Evolutionary conservation across 75 land plant genomes (phyloP).

Genomic region (Azolla pinnata): DNA sequence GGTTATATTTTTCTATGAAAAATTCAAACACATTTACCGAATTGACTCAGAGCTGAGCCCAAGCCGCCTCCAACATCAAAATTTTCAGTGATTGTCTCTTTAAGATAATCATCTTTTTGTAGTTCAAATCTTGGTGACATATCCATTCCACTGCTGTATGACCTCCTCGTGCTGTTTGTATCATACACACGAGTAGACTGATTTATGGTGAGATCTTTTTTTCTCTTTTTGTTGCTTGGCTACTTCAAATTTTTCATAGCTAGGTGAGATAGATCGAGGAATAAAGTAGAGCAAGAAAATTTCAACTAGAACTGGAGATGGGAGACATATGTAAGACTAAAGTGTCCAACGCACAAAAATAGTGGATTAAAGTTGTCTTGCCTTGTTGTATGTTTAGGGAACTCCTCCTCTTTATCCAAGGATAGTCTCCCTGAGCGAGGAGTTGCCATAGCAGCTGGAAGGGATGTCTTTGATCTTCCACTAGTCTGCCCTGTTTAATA

Average conservation of each 20-base stretch:
- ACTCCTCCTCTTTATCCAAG: conserved; percentile 15
- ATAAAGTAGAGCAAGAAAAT: too few relatives aligned
- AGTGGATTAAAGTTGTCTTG: neutral
- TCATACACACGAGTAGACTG: neutral
- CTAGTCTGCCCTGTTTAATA: conserved; percentile 6
- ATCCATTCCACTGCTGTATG: neutral
- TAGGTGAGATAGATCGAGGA: too few relatives aligned
- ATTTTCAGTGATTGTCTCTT: neutral
- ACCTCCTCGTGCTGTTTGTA: neutral
- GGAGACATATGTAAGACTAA: too few relatives aligned
- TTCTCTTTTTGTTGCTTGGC: neutral
- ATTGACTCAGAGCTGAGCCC: conserved; percentile 3
- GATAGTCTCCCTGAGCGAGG: conserved; percentile 14
- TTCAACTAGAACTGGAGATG: too few relatives aligned
- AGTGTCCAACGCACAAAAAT: too few relatives aligned
- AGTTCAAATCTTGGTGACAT: conserved; percentile 1
- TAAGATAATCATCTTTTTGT: neutral
- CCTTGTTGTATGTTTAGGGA: conserved; percentile 3
- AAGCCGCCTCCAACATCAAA: neutral
- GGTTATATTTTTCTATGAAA: neutral
- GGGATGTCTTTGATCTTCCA: neutral
- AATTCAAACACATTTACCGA: neutral
- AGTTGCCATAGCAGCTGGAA: conserved; percentile 9
- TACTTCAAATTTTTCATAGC: too few relatives aligned
- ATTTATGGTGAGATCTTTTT: neutral